Evolutionary conservation across 2,329 filamentous ascomycete species (phyloP).

Genomic region (Monosporascus sp.): DNA sequence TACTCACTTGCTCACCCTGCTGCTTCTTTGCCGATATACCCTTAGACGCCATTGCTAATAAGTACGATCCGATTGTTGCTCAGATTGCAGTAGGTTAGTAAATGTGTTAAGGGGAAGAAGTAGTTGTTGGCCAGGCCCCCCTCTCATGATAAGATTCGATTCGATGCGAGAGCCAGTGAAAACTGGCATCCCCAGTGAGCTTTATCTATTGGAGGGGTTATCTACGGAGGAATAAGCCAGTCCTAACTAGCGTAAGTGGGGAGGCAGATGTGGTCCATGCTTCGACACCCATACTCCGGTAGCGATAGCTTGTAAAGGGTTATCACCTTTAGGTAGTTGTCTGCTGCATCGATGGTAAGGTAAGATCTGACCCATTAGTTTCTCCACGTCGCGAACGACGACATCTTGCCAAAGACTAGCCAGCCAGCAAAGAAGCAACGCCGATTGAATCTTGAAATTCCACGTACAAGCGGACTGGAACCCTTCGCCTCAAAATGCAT

Average conservation of each 20-base stretch:
- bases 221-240: not conserved
- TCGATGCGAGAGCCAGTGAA: not conserved
- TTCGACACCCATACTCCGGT: too few relatives aligned
- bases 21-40: slow-evolving; percentile 62
- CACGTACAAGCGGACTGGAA: not conserved
- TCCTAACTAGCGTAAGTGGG: not conserved
- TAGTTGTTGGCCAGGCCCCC: not conserved
- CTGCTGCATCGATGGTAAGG: too few relatives aligned
- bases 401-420: too few relatives aligned
- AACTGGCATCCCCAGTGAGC: not conserved
- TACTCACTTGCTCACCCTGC: slow-evolving; percentile 50
- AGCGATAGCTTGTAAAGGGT: not conserved
- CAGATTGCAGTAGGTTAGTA: not conserved
- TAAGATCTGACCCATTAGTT: too few relatives aligned
- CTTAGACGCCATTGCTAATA: slow-evolving; percentile 41
- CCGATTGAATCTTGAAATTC: not conserved
- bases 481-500: slow-evolving; percentile 64
- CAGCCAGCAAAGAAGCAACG: not conserved
- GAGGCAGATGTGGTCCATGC: not conserved
- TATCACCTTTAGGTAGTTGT: too few relatives aligned
- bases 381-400: too few relatives aligned
- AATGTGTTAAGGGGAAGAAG: not conserved
- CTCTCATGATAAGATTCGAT: not conserved
- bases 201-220: not conserved
- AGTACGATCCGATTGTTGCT: not conserved